Base-by-base conservation (phyloP, 179 eudicot genomes). In the Drosera spatulata region DNA sequence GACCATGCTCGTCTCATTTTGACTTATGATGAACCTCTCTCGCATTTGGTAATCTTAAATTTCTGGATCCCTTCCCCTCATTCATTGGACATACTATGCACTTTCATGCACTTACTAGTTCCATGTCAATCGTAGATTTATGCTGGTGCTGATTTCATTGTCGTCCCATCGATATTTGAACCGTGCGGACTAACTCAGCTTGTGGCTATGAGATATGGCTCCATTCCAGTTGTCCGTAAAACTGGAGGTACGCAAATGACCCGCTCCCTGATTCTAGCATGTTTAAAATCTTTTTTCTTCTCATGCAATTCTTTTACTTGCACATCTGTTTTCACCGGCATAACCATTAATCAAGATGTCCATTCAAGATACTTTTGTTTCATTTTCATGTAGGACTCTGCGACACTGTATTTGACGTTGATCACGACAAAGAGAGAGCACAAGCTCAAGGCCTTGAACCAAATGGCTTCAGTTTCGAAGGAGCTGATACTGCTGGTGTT, bases 111-210 rank as follows among this genome's bases (percentile, higher is more conserved):
- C 12, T 75, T 22, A 54, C 48, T 11, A 2, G 40, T 60, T 42
- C 53, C 33, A 11, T 52, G 58, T 60, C 39, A 46, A 38, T 74
- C 33, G 74, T 67, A 93, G 99, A 93, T 93, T 78, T 93, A 89
- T 70, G 99, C 96, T 22, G 99, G 93, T 54, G 80, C 99, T 37
- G 96, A 93, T 86, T 76, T 93, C 67, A 89, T 93, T 71, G 63
- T 93, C 53, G 99, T 93, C 70, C 99, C 99, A 57, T 93, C 99
- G 61, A 77, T 93, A 60, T 93, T 89, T 71, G 99, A 93, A 72
- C 99, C 99, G 11, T 93, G 99, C 71, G 99, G 99, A 69, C 76
- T 93, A 46, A 93, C 99, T 61, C 99, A 93, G 67, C 97, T 93
- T 66, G 86, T 77, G 45, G 97, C 99, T 58, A 93, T 93, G 99